These are phyloP conservation scores for Gossypium gossypioides DNA, from an alignment of 441 rosid genomes.

Conservation along the genomic window DNA sequence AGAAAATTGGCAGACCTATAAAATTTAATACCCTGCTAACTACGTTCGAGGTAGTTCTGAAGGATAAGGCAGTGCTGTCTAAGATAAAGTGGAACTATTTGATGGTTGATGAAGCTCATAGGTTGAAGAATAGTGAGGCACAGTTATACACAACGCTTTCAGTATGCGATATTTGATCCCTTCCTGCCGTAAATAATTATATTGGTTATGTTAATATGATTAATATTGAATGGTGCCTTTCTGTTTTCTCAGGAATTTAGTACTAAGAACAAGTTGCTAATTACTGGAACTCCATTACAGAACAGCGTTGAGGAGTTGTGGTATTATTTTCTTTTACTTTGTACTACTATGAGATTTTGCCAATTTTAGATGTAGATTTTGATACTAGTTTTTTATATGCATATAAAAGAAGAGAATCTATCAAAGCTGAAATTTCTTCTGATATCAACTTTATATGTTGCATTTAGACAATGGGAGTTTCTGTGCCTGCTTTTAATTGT, in stretches of 20 bases:
- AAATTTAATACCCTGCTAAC: slow-evolving; percentile 85
- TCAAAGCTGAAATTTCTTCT: background rate
- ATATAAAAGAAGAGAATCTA: background rate
- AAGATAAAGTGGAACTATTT: slow-evolving; percentile 94
- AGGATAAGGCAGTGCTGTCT: slow-evolving; percentile 87
- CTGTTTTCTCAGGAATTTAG: slow-evolving; percentile 70
- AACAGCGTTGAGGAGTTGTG: slow-evolving; percentile 98
- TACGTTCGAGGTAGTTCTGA: slow-evolving; percentile 93
- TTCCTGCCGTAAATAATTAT: background rate
- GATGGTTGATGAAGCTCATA: slow-evolving; percentile 99
- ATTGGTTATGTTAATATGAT: slow-evolving; percentile 6
- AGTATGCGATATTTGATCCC: slow-evolving; percentile 35
- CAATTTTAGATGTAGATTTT: background rate
- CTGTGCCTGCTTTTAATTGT: background rate
- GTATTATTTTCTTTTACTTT: slow-evolving; percentile 29
- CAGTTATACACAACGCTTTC: slow-evolving; percentile 86
- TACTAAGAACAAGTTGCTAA: slow-evolving; percentile 93
- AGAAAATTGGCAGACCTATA: slow-evolving; percentile 70
- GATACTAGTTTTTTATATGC: background rate
- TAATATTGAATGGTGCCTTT: slow-evolving; percentile 10
- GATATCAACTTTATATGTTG: background rate
- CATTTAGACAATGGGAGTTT: background rate
- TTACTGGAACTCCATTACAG: slow-evolving; percentile 98
- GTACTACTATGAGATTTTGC: slow-evolving; percentile 1
- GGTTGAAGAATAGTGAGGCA: slow-evolving; percentile 97